Evolutionary conservation across 768 basidiomycete species (phyloP).

Genomic region (Lentinula boryana): DNA sequence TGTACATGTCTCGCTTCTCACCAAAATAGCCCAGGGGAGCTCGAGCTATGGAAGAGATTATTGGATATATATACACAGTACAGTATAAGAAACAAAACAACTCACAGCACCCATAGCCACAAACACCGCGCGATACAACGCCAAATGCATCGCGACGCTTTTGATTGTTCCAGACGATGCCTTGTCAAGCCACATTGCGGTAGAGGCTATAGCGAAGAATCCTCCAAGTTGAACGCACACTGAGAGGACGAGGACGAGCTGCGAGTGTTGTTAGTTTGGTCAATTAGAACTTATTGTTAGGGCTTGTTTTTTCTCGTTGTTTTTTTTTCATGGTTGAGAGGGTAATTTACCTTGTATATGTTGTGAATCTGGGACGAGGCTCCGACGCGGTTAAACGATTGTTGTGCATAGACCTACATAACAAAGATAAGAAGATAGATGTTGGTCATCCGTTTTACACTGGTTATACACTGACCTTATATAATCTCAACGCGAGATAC

Average conservation of each 20-base stretch:
- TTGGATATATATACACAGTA: background rate
- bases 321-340: no score
- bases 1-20: conserved; percentile 15
- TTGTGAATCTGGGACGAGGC: conserved; percentile 36
- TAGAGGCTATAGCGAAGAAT: conserved; percentile 43
- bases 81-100: background rate
- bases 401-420: conserved; percentile 34
- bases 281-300: background rate
- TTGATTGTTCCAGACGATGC: conserved; percentile 29
- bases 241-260: conserved; percentile 46
- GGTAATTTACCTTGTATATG: conserved; percentile 37
- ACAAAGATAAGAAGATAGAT: background rate
- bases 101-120: conserved; percentile 34
- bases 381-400: conserved; percentile 45
- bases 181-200: conserved; percentile 45
- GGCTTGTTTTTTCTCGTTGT: no score
- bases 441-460: background rate
- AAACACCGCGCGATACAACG: conserved; percentile 36
- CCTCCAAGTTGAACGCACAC: conserved; percentile 40
- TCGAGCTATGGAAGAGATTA: conserved; percentile 22
- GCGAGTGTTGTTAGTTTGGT: background rate
- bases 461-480: conserved; percentile 25
- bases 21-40: conserved; percentile 42
- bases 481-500: conserved; percentile 35
- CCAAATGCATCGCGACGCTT: conserved; percentile 25